Conservation (phyloP, 176 grass and related monocot genomes). For the Oryza longistaminata region DNA sequence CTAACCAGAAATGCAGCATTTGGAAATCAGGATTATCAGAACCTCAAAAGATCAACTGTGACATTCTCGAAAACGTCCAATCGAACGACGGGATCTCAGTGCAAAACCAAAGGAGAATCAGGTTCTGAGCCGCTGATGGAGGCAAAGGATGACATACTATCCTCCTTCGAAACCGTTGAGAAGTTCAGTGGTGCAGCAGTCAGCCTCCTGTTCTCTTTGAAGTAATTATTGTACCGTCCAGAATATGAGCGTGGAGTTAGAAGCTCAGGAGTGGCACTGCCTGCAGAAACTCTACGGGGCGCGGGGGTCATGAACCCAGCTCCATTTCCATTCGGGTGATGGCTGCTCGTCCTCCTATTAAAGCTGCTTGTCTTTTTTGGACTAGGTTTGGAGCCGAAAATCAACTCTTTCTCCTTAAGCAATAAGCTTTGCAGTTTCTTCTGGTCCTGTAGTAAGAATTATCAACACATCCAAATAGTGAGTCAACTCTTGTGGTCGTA, state of each 20-base stretch:
- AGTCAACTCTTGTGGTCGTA: not conserved
- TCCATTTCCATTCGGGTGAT: constrained; percentile 60
- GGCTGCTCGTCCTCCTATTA: constrained; percentile 51
- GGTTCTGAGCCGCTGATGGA: constrained; percentile 77
- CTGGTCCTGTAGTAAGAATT: constrained; percentile 58
- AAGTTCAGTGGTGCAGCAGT: constrained; percentile 58
- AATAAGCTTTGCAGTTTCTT: constrained; percentile 82
- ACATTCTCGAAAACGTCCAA: constrained; percentile 22
- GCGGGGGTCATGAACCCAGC: constrained; percentile 84
- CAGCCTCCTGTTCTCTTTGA: constrained; percentile 58
- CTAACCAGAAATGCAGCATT: constrained; percentile 26
- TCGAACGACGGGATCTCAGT: constrained; percentile 8
- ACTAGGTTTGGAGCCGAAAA: constrained; percentile 79
- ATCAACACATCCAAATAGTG: not conserved
- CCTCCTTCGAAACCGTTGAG: constrained; percentile 61
- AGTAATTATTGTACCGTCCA: constrained; percentile 67
- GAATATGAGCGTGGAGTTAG: constrained; percentile 81
- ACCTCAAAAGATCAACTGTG: not conserved
- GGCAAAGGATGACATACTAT: constrained; percentile 82
- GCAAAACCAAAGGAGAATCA: constrained; percentile 62
- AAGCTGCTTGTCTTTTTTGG: constrained; percentile 64
- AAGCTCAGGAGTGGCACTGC: constrained; percentile 76
- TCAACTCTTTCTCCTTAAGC: constrained; percentile 77
- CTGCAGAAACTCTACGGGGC: constrained; percentile 53
- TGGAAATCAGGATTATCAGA: constrained; percentile 22